phyloP scores from a whole-genome alignment of 208 protist genomes.

The Perkinsela sp. region DNA sequence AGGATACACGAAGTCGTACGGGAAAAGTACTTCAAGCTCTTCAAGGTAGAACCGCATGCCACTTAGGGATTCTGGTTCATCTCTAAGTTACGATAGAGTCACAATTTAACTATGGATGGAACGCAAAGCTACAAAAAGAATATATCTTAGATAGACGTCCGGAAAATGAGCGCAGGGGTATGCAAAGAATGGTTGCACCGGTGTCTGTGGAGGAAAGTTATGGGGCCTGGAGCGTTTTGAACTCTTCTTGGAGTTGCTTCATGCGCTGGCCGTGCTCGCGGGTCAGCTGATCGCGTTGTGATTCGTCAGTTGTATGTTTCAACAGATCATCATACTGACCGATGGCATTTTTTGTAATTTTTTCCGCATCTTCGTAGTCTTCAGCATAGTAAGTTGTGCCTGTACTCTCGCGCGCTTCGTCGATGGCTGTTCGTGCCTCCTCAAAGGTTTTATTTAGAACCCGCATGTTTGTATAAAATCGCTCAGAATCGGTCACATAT shows the following conservation, averaged over 20 bases:
- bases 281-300: neutral
- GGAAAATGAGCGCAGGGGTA: too few relatives aligned
- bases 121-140: too few relatives aligned
- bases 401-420: neutral
- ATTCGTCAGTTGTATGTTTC: neutral
- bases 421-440: slow-evolving; percentile 1
- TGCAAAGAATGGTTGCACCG: too few relatives aligned
- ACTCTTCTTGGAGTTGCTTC: neutral
- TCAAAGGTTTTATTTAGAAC: neutral
- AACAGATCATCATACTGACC: neutral
- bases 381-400: neutral
- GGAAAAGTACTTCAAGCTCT: slow-evolving; percentile 85
- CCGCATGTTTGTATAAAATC: neutral
- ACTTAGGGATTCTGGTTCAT: too few relatives aligned
- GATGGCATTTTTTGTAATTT: neutral
- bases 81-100: too few relatives aligned
- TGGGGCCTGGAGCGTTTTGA: neutral
- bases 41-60: slow-evolving; percentile 81
- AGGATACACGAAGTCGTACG: slow-evolving; percentile 92
- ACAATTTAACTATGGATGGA: too few relatives aligned
- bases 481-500: neutral
- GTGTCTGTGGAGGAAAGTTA: too few relatives aligned
- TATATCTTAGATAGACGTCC: too few relatives aligned
- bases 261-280: neutral
- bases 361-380: neutral